Percentiles rank a stretch among this genome's conserved stretches.
phyloP scores from a whole-genome alignment of 805 yeast genomes.

The Candida incommunis region DNA sequence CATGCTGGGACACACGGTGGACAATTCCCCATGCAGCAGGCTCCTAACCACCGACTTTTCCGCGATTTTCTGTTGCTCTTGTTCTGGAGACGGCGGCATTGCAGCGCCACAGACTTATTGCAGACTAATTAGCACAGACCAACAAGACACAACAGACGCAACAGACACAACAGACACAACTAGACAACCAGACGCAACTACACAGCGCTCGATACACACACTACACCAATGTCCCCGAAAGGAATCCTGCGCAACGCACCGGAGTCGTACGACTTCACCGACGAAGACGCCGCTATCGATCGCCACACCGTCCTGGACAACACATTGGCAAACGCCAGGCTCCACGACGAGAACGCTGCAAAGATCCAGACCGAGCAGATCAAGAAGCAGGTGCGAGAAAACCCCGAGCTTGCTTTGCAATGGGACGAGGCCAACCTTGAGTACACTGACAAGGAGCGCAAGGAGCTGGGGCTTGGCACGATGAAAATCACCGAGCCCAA shows the following conservation, averaged over 20 bases:
- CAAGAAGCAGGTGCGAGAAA: not conserved
- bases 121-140: too few species aligned
- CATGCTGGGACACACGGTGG: too few species aligned
- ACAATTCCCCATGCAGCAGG: too few species aligned
- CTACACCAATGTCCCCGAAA: constrained; percentile 1
- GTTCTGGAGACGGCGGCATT: too few species aligned
- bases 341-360: constrained; percentile 14
- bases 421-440: constrained; percentile 80
- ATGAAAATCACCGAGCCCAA: constrained; percentile 90
- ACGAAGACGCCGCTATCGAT: constrained; percentile 10
- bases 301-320: constrained; percentile 64
- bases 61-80: too few species aligned
- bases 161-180: too few species aligned
- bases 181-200: too few species aligned
- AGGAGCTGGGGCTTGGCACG: constrained; percentile 30
- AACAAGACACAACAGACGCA: too few species aligned
- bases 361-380: constrained; percentile 6
- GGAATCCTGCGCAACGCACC: constrained; percentile 14
- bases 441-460: constrained; percentile 52
- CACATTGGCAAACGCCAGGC: constrained; percentile 52
- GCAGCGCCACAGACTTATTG: too few species aligned
- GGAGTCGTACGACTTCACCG: not conserved
- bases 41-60: too few species aligned
- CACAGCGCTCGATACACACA: too few species aligned
- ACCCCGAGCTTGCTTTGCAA: constrained; percentile 30